These are phyloP conservation scores for Penicillium crustosum DNA, from an alignment of 2,329 filamentous ascomycete species.

Conservation along the genomic window DNA sequence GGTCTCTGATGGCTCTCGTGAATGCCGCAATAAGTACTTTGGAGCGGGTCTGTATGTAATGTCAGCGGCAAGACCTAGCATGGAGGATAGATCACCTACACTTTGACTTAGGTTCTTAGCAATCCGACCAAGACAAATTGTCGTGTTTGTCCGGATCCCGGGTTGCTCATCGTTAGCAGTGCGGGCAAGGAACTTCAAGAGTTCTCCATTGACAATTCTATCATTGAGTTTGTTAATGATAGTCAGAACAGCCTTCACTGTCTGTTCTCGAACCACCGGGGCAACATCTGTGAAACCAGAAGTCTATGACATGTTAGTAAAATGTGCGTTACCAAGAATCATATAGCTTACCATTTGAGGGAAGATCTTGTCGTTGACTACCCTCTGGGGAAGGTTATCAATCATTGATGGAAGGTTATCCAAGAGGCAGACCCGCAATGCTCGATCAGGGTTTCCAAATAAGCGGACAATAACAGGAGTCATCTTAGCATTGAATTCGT, in stretches of 20 bases:
- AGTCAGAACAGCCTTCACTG: slow-evolving; percentile 86
- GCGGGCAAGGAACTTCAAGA: slow-evolving; percentile 86
- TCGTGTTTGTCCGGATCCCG: slow-evolving; percentile 95
- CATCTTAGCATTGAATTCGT: slow-evolving; percentile 83
- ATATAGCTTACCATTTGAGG: slow-evolving; percentile 71
- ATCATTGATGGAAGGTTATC: slow-evolving; percentile 91
- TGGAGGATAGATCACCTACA: slow-evolving; percentile 36
- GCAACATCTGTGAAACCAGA: slow-evolving; percentile 91
- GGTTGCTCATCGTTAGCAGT: slow-evolving; percentile 97
- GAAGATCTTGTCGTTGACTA: slow-evolving; percentile 95
- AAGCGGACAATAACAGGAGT: slow-evolving; percentile 83
- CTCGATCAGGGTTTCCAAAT: slow-evolving; percentile 88
- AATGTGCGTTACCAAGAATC: background rate
- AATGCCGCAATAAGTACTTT: slow-evolving; percentile 96
- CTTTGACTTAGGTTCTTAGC: slow-evolving; percentile 77
- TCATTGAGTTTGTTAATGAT: slow-evolving; percentile 89
- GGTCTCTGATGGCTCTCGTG: slow-evolving; percentile 81
- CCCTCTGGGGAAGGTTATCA: slow-evolving; percentile 79
- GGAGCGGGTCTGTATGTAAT: slow-evolving; percentile 60
- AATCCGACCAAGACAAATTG: slow-evolving; percentile 95
- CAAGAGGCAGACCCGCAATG: slow-evolving; percentile 83
- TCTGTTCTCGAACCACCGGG: slow-evolving; percentile 90
- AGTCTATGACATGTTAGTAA: slow-evolving; percentile 53
- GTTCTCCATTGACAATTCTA: slow-evolving; percentile 86
- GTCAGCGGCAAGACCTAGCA: slow-evolving; percentile 26